These are phyloP conservation scores for Auricularia heimuer DNA, from an alignment of 768 basidiomycete genomes.

Conservation along the genomic window DNA sequence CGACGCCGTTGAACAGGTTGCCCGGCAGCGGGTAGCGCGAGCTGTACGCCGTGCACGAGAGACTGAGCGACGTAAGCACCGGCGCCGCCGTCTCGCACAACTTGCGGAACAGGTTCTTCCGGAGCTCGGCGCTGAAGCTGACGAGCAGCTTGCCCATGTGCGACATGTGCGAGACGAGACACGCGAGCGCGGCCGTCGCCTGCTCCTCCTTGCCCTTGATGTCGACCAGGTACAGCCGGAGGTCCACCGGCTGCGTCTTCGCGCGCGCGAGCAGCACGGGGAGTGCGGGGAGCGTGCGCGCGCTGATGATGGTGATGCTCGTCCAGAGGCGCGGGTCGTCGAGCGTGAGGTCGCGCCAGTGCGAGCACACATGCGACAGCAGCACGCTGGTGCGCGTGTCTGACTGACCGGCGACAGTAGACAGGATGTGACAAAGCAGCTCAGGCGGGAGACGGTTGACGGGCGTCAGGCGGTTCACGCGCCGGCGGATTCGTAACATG, in stretches of 20 bases:
- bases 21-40: background rate
- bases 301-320: background rate
- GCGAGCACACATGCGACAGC: conserved; percentile 5
- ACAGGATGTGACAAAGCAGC: background rate
- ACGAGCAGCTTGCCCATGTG: background rate
- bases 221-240: background rate
- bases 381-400: conserved; percentile 3
- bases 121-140: background rate
- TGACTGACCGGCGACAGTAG: background rate
- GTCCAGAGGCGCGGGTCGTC: conserved; percentile 3
- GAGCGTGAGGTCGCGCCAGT: conserved; percentile 7
- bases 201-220: conserved; percentile 2
- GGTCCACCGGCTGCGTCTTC: background rate
- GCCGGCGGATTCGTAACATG: background rate
- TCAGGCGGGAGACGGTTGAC: background rate
- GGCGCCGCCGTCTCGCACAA: background rate
- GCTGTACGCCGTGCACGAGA: background rate
- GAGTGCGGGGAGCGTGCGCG: background rate
- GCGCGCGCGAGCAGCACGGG: background rate
- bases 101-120: background rate
- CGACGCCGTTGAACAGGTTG: background rate
- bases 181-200: background rate
- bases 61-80: background rate
- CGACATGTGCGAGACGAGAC: background rate
- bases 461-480: background rate